A percentile compares a stretch with the other conserved stretches of the same genome.
phyloP scores from a whole-genome alignment of 768 basidiomycete species.

The Hysterangium stoloniferum region DNA sequence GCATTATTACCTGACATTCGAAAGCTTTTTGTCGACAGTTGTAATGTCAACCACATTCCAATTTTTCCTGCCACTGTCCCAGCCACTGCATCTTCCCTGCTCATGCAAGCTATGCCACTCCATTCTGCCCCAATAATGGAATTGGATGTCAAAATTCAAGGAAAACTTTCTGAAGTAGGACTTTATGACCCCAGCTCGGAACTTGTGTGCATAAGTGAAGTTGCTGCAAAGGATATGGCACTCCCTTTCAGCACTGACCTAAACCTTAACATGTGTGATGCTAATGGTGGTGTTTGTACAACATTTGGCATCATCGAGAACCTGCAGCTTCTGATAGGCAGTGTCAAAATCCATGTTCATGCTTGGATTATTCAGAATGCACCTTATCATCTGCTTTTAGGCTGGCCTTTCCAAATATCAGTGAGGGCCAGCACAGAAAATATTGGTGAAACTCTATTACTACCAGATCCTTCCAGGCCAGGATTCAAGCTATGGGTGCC shows the following conservation, averaged over 20 bases:
- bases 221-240: not conserved
- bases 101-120: not conserved
- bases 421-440: constrained; percentile 13
- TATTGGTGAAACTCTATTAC: not conserved
- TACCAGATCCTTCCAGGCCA: not conserved
- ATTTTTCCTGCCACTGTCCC: not conserved
- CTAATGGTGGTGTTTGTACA: constrained; percentile 1
- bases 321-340: constrained; percentile 6
- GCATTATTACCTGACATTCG: constrained; percentile 1
- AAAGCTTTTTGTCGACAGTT: not conserved
- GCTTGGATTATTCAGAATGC: constrained; percentile 7
- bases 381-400: not conserved
- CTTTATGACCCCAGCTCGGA: constrained; percentile 4
- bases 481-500: not conserved
- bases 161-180: not conserved
- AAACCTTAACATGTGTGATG: constrained; percentile 3
- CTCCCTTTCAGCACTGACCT: not conserved
- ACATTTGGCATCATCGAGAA: constrained; percentile 11
- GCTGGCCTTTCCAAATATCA: not conserved
- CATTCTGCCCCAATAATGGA: not conserved
- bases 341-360: not conserved
- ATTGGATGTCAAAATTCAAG: not conserved
- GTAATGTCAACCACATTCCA: constrained; percentile 1
- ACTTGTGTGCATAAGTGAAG: constrained; percentile 4
- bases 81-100: not conserved